These are phyloP conservation scores for Besnoitia besnoiti DNA, from an alignment of 169 alveolate genomes.

Conservation along the genomic window DNA sequence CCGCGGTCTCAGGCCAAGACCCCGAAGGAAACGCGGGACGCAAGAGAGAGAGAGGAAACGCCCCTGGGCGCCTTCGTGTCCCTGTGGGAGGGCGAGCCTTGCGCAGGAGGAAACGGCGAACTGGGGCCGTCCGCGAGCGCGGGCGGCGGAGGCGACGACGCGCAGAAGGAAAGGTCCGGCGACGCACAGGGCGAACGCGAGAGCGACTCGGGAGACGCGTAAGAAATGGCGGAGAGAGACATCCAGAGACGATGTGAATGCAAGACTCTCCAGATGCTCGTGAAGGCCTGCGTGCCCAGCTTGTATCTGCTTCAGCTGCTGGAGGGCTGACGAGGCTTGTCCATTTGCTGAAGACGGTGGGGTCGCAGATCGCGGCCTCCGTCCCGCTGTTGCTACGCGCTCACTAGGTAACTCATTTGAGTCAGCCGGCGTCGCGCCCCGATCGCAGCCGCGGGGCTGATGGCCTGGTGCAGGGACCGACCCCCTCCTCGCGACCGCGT, in stretches of 20 bases:
- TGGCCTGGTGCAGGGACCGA: no score
- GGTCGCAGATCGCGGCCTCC: no score
- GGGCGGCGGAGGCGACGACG: background rate
- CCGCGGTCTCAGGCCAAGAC: no score
- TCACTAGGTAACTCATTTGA: no score
- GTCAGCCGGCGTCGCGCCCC: no score
- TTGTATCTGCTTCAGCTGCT: background rate
- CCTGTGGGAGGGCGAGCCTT: background rate
- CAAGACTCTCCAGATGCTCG: background rate
- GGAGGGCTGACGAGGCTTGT: background rate
- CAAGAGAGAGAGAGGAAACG: background rate
- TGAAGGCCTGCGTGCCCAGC: constrained; percentile 7
- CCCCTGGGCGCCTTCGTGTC: background rate
- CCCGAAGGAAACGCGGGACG: background rate
- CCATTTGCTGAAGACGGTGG: no score
- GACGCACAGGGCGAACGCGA: background rate
- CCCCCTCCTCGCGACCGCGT: no score
- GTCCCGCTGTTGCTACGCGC: no score
- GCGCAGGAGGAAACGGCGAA: background rate
- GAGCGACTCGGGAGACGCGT: no score
- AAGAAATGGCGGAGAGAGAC: no score
- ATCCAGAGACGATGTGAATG: background rate
- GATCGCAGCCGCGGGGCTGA: no score
- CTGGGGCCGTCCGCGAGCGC: background rate
- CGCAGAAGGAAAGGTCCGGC: background rate